Conservation (phyloP, 2,329 filamentous ascomycete species). For the Paecilomyces formosus region DNA sequence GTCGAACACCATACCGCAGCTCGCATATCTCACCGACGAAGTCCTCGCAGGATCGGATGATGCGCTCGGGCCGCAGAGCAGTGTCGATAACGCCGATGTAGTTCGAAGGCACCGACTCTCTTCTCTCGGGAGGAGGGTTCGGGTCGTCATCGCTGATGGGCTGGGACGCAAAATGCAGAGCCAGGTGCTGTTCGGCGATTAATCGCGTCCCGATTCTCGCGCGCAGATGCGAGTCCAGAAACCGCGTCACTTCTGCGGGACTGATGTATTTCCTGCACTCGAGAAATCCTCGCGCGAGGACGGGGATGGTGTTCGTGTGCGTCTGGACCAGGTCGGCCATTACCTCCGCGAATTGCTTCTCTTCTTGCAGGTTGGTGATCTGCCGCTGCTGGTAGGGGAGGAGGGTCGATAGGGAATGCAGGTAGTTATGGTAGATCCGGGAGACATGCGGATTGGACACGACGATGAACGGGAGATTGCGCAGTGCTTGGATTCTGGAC, state of each 20-base stretch:
- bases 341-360: slow-evolving; percentile 83
- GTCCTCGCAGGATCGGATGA: slow-evolving; percentile 75
- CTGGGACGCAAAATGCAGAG: slow-evolving; percentile 68
- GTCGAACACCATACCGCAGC: slow-evolving; percentile 85
- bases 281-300: slow-evolving; percentile 83
- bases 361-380: slow-evolving; percentile 74
- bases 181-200: slow-evolving; percentile 94
- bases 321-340: slow-evolving; percentile 94
- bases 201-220: slow-evolving; percentile 89
- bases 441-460: slow-evolving; percentile 96
- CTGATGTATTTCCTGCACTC: slow-evolving; percentile 89
- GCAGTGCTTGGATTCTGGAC: slow-evolving; percentile 84
- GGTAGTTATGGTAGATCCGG: slow-evolving; percentile 91
- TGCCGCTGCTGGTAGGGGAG: slow-evolving; percentile 70
- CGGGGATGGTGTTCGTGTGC: slow-evolving; percentile 88
- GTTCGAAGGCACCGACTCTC: slow-evolving; percentile 36
- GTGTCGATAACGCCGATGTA: slow-evolving; percentile 98
- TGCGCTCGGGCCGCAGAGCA: slow-evolving; percentile 68
- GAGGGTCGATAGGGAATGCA: slow-evolving; percentile 84
- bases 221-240: slow-evolving; percentile 87
- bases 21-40: slow-evolving; percentile 96
- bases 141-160: slow-evolving; percentile 58
- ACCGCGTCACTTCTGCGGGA: slow-evolving; percentile 73
- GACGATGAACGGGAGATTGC: slow-evolving; percentile 93
- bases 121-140: slow-evolving; percentile 17